These are phyloP conservation scores for Aspergillus pseudonomiae DNA, from an alignment of 2,329 filamentous ascomycete species.

Conservation along the genomic window DNA sequence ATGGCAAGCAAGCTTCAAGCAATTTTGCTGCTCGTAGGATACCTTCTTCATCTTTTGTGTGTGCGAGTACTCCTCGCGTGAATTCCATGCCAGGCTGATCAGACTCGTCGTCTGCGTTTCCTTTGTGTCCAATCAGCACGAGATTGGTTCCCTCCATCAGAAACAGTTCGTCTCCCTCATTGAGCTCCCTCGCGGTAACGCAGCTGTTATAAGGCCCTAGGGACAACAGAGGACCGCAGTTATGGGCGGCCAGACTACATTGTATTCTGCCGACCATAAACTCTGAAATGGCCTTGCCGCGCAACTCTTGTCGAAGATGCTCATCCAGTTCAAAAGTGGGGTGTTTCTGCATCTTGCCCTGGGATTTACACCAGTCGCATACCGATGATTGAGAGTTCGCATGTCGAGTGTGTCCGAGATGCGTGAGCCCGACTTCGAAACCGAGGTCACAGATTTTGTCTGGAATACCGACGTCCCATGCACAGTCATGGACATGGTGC, in stretches of 20 bases:
- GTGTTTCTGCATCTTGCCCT: neutral
- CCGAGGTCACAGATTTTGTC: neutral
- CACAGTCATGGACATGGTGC: neutral
- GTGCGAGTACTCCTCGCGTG: neutral
- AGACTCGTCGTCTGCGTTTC: neutral
- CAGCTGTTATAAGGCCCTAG: neutral
- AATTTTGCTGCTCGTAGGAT: neutral
- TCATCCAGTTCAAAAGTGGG: neutral
- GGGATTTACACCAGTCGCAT: neutral
- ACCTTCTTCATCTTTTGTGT: neutral
- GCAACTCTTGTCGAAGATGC: neutral
- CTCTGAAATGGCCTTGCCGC: neutral
- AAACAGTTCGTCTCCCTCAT: neutral
- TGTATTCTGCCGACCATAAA: neutral
- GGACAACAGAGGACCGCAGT: neutral
- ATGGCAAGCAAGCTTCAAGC: neutral
- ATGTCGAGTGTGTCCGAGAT: neutral
- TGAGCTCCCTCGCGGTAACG: neutral
- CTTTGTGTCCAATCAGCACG: neutral
- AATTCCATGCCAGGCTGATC: neutral
- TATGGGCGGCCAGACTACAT: neutral
- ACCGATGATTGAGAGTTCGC: neutral
- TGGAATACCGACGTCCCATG: neutral
- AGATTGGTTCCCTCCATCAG: neutral
- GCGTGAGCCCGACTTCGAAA: neutral